Evolutionary conservation across 805 yeast genomes (phyloP).

Genomic region (Starmerella sp.): DNA sequence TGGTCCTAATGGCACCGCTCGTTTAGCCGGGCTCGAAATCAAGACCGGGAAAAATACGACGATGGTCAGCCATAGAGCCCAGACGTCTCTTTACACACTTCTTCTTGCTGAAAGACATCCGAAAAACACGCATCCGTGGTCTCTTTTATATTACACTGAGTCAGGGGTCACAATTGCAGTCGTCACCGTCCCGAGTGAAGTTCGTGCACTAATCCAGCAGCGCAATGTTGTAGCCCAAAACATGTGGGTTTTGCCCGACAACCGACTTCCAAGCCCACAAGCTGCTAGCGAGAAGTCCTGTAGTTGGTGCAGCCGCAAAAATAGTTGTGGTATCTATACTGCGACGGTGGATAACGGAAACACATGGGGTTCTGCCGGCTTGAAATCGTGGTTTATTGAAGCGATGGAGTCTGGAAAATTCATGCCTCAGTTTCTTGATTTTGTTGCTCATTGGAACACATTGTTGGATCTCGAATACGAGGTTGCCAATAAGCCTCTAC

Average conservation of each 20-base stretch:
- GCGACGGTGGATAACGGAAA: constrained; percentile 15
- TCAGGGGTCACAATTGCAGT: constrained; percentile 44
- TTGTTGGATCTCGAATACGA: constrained; percentile 65
- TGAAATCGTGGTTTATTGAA: not conserved
- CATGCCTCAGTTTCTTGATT: constrained; percentile 38
- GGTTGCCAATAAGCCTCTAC: constrained; percentile 49
- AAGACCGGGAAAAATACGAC: constrained; percentile 62
- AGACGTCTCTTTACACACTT: constrained; percentile 69
- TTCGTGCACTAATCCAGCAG: constrained; percentile 56
- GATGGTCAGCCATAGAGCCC: constrained; percentile 66
- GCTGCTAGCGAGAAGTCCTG: constrained; percentile 30
- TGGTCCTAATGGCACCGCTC: constrained; percentile 27
- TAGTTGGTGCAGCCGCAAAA: constrained; percentile 22
- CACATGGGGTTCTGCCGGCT: not conserved
- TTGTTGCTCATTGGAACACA: constrained; percentile 62
- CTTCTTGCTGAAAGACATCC: constrained; percentile 66
- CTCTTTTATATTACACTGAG: constrained; percentile 64
- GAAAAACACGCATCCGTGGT: constrained; percentile 50
- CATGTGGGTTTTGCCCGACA: constrained; percentile 30
- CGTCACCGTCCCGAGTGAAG: constrained; percentile 43
- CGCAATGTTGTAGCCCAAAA: constrained; percentile 59
- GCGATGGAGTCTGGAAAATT: constrained; percentile 8
- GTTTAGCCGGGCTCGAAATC: constrained; percentile 71
- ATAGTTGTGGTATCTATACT: constrained; percentile 24
- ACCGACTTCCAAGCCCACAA: constrained; percentile 11